Conservation (phyloP, 192 early-diverging fungal species). For the Backusella tarrabulga region DNA sequence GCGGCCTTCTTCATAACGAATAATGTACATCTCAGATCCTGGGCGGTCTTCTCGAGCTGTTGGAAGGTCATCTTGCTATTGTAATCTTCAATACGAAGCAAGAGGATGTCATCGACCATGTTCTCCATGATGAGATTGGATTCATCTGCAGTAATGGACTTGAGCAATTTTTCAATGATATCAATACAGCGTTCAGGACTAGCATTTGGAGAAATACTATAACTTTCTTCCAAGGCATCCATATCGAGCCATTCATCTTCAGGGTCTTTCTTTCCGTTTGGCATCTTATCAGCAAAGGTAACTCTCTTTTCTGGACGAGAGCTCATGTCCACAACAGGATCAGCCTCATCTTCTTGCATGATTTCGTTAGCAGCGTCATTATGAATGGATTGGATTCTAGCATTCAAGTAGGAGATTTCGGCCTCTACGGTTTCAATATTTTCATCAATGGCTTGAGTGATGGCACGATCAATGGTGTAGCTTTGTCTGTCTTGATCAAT, state of each 20-base stretch:
- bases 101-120: constrained; percentile 54
- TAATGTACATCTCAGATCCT: constrained; percentile 49
- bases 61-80: constrained; percentile 40
- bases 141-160: constrained; percentile 45
- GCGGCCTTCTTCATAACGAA: constrained; percentile 57
- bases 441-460: constrained; percentile 51
- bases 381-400: constrained; percentile 47
- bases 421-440: constrained; percentile 49
- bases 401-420: constrained; percentile 51
- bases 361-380: constrained; percentile 41
- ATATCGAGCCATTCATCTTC: constrained; percentile 30
- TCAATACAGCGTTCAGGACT: constrained; percentile 45
- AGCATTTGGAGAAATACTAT: constrained; percentile 31
- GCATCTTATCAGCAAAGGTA: constrained; percentile 34
- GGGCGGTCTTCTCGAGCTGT: constrained; percentile 48
- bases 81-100: constrained; percentile 47
- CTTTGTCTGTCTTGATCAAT: constrained; percentile 22
- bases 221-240: constrained; percentile 25
- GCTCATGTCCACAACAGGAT: constrained; percentile 15
- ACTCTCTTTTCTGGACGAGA: constrained; percentile 25
- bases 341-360: constrained; percentile 17
- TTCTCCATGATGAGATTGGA: constrained; percentile 46
- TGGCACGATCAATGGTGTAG: constrained; percentile 8
- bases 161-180: constrained; percentile 43
- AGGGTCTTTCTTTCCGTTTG: not conserved